Evolutionary conservation across 2,329 filamentous ascomycete species (phyloP).

Genomic region (Alternaria rosae): DNA sequence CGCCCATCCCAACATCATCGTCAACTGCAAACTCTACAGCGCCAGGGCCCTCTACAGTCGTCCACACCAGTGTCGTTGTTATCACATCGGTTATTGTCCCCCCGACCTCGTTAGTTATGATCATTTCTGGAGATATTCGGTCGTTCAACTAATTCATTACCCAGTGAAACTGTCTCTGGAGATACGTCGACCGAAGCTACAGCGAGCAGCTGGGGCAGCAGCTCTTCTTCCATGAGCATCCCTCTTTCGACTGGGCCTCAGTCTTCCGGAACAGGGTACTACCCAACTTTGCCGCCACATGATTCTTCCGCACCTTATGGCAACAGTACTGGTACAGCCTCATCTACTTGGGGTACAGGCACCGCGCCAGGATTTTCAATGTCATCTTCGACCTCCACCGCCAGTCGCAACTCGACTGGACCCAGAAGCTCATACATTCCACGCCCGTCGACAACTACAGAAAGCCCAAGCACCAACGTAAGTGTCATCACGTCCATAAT

Average conservation of each 20-base stretch:
- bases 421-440: neutral
- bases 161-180: slow-evolving; percentile 4
- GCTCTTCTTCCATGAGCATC: slow-evolving; percentile 12
- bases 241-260: slow-evolving; percentile 14
- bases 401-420: neutral
- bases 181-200: slow-evolving; percentile 28
- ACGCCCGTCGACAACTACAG: neutral
- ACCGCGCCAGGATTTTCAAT: slow-evolving; percentile 3
- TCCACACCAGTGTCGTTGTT: slow-evolving; percentile 11
- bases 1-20: slow-evolving; percentile 3
- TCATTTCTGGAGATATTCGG: neutral
- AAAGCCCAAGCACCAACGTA: neutral
- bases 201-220: slow-evolving; percentile 24
- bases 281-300: neutral
- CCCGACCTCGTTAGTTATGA: slow-evolving; percentile 19
- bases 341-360: slow-evolving; percentile 11
- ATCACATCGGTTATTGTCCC: slow-evolving; percentile 11
- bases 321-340: slow-evolving; percentile 12
- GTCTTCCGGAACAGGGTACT: slow-evolving; percentile 14
- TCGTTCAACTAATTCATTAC: slow-evolving; percentile 8
- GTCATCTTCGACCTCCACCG: neutral
- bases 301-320: slow-evolving; percentile 17
- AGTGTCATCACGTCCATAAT: slow-evolving; percentile 5
- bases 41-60: slow-evolving; percentile 1
- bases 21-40: slow-evolving; percentile 2